These are phyloP conservation scores for Sphagnum contortum DNA, from an alignment of 225 moss, liverwort and hornwort genomes.

Conservation along the genomic window DNA sequence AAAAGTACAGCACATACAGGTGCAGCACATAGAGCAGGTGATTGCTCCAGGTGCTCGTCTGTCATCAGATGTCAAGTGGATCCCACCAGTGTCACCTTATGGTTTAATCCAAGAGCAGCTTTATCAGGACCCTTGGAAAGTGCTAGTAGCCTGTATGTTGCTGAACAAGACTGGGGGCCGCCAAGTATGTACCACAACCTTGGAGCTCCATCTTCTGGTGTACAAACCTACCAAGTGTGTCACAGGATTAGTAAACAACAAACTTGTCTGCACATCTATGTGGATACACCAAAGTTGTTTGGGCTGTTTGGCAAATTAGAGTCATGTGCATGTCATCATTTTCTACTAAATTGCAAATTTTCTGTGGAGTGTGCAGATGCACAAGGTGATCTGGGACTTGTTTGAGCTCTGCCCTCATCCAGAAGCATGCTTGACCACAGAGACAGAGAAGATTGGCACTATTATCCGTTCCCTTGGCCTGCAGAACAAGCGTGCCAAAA, in stretches of 20 bases:
- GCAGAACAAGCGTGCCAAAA: constrained; percentile 92
- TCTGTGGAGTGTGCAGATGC: constrained; percentile 49
- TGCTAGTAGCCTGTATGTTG: constrained; percentile 83
- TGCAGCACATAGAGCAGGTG: constrained; percentile 1
- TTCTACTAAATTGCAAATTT: too few relatives aligned
- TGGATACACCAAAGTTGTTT: too few relatives aligned
- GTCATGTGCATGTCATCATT: too few relatives aligned
- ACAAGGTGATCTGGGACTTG: constrained; percentile 96
- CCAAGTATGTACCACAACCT: constrained; percentile 40
- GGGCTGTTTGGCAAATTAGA: too few relatives aligned
- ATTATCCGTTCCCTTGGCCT: constrained; percentile 85
- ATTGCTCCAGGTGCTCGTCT: constrained; percentile 31
- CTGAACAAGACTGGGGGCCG: constrained; percentile 88
- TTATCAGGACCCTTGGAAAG: constrained; percentile 93
- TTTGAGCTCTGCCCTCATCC: constrained; percentile 80
- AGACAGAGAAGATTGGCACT: constrained; percentile 66
- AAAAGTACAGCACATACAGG: constrained; percentile 7
- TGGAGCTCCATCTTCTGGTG: too few relatives aligned
- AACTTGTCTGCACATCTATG: too few relatives aligned
- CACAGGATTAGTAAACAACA: too few relatives aligned
- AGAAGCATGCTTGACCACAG: constrained; percentile 57
- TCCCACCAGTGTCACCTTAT: constrained; percentile 77
- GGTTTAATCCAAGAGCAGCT: constrained; percentile 91
- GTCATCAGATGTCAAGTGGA: constrained; percentile 32
- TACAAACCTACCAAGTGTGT: too few relatives aligned